These are phyloP conservation scores for Physocladia obscura DNA, from an alignment of 192 early-diverging fungal genomes.

Conservation along the genomic window DNA sequence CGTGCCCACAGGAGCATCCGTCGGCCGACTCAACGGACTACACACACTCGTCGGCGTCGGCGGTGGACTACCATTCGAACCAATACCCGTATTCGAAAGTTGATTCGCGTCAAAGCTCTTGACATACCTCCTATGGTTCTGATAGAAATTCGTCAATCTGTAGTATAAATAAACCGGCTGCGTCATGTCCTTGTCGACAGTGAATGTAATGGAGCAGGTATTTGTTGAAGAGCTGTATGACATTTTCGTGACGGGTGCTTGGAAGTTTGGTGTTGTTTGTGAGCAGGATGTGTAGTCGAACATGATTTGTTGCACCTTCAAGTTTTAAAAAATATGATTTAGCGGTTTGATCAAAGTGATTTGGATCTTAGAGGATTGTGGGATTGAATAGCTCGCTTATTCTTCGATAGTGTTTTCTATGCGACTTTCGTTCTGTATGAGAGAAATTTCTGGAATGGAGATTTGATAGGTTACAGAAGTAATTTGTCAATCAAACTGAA, in stretches of 20 bases:
- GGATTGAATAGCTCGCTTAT: too few relatives aligned
- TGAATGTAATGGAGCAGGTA: slow-evolving; percentile 72
- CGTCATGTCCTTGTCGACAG: slow-evolving; percentile 63
- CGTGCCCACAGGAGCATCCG: slow-evolving; percentile 9
- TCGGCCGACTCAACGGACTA: slow-evolving; percentile 12
- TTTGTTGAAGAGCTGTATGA: slow-evolving; percentile 41
- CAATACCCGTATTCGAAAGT: slow-evolving; percentile 40
- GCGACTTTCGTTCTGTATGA: too few relatives aligned
- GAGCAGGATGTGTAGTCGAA: slow-evolving; percentile 94
- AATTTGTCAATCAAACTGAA: too few relatives aligned
- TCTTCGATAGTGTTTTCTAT: too few relatives aligned
- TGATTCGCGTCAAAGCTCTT: slow-evolving; percentile 85
- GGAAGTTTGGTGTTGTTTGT: background rate
- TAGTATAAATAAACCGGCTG: slow-evolving; percentile 92
- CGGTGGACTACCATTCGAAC: background rate
- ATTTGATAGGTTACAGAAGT: too few relatives aligned
- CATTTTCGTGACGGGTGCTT: slow-evolving; percentile 12
- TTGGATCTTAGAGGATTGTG: too few relatives aligned
- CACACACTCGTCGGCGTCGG: slow-evolving; percentile 11
- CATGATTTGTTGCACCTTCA: slow-evolving; percentile 79
- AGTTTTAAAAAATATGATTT: background rate
- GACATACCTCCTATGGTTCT: slow-evolving; percentile 97
- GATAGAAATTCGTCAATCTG: slow-evolving; percentile 96
- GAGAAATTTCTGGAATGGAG: too few relatives aligned
- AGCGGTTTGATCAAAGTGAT: too few relatives aligned